These are phyloP conservation scores for Spergularia azorica DNA, from an alignment of 179 eudicot species.

Conservation along the genomic window DNA sequence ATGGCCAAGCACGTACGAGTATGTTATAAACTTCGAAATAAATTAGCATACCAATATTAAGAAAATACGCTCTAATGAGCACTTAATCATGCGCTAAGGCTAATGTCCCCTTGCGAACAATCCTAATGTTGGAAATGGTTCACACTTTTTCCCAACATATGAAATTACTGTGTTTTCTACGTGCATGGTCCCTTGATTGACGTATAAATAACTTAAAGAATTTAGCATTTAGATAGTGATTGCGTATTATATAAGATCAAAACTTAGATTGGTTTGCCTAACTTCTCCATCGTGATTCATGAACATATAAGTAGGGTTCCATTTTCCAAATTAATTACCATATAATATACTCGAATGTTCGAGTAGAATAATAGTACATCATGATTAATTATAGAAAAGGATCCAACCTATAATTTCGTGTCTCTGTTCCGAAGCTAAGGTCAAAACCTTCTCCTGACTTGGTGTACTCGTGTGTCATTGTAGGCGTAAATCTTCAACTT, in stretches of 20 bases:
- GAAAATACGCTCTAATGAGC: too few relatives aligned
- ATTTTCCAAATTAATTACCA: background rate
- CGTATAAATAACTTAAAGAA: background rate
- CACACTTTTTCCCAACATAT: constrained; percentile 33
- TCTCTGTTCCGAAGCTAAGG: background rate
- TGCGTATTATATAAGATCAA: background rate
- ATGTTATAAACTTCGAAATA: too few relatives aligned
- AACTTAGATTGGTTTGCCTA: constrained; percentile 9
- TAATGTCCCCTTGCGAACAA: constrained; percentile 28
- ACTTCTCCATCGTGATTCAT: constrained; percentile 7
- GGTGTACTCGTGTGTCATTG: background rate
- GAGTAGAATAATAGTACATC: background rate
- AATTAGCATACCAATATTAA: too few relatives aligned
- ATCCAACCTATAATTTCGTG: too few relatives aligned
- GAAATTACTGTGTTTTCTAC: constrained; percentile 17
- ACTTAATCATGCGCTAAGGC: constrained; percentile 1
- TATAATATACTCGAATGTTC: background rate
- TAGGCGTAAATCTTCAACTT: constrained; percentile 3
- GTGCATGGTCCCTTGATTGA: constrained; percentile 16
- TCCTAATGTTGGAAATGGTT: constrained; percentile 33
- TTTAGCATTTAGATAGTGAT: background rate
- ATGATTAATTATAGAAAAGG: constrained; percentile 13
- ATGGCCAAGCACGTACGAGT: background rate
- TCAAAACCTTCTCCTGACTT: background rate
- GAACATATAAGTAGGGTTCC: background rate